Evolutionary conservation across 345 rosid species (phyloP).

Genomic region (Durio zibethinus): DNA sequence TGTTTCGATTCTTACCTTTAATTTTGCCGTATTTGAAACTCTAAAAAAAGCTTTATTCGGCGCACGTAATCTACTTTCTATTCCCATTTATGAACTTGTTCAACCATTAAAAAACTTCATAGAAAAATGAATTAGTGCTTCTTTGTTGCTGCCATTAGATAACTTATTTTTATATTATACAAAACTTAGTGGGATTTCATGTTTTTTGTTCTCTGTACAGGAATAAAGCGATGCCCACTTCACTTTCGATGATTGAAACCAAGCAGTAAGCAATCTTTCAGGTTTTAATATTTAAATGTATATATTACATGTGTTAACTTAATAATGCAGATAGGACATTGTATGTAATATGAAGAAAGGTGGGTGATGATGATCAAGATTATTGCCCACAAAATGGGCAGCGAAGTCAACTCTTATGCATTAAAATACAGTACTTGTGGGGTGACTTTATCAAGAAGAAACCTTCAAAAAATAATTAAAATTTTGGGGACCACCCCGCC

Average conservation of each 20-base stretch:
- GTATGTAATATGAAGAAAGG: too few relatives aligned
- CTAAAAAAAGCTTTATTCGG: neutral
- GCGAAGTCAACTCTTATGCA: neutral
- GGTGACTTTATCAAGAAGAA: neutral
- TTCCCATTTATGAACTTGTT: conserved; percentile 15
- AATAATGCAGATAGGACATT: neutral
- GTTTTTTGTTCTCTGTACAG: neutral
- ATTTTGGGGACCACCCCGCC: neutral
- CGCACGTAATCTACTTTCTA: neutral
- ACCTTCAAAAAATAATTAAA: neutral
- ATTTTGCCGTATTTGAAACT: neutral
- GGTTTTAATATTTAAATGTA: neutral
- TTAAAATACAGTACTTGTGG: neutral
- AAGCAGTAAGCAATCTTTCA: too few relatives aligned
- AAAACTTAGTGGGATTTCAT: neutral
- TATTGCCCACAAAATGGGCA: neutral
- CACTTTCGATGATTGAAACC: conserved; percentile 1
- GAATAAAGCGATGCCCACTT: neutral
- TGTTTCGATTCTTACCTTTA: neutral
- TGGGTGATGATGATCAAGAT: neutral
- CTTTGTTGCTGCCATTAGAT: neutral
- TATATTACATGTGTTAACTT: neutral
- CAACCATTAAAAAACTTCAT: neutral
- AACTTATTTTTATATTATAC: neutral
- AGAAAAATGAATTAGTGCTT: neutral